A percentile compares a stretch with the other conserved stretches of the same genome.
Evolutionary conservation across 2,329 filamentous ascomycete species (phyloP).

Genomic region (Daldinia eschscholtzii): DNA sequence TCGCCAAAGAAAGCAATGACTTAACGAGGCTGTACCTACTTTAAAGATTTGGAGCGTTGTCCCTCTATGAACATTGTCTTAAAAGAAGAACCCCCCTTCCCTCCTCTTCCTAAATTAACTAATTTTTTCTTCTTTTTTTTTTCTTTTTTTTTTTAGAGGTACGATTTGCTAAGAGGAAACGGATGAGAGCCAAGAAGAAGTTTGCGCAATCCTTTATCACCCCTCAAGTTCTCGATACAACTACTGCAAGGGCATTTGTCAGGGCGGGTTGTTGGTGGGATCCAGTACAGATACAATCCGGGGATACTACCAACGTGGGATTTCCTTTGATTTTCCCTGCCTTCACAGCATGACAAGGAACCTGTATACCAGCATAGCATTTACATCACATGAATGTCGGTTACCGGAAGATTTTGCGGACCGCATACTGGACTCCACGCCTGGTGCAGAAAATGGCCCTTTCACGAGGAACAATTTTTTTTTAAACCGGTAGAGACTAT

Average conservation of each 20-base stretch:
- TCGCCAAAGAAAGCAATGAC: background rate
- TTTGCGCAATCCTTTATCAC: too few species aligned
- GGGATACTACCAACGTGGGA: background rate
- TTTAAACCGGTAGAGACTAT: background rate
- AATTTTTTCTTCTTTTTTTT: too few species aligned
- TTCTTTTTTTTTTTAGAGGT: too few species aligned
- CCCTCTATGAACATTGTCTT: background rate
- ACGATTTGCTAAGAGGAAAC: too few species aligned
- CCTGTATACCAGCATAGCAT: slow-evolving; percentile 1
- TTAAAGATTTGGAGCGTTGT: background rate
- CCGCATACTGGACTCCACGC: slow-evolving; percentile 7
- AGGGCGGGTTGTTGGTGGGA: background rate
- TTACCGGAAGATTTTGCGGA: slow-evolving; percentile 15
- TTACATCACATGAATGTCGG: slow-evolving; percentile 25
- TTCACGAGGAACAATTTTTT: background rate
- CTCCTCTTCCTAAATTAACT: too few species aligned
- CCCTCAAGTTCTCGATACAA: background rate
- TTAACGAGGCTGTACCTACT: background rate
- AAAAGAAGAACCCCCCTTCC: too few species aligned
- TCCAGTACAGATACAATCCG: slow-evolving; percentile 4
- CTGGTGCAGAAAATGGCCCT: background rate
- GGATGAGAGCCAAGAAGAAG: too few species aligned
- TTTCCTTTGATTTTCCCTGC: background rate
- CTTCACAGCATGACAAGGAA: background rate
- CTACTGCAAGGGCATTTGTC: slow-evolving; percentile 13